Base-by-base conservation (phyloP, 495 filamentous ascomycete species). In the Schizothecium vesticola region DNA sequence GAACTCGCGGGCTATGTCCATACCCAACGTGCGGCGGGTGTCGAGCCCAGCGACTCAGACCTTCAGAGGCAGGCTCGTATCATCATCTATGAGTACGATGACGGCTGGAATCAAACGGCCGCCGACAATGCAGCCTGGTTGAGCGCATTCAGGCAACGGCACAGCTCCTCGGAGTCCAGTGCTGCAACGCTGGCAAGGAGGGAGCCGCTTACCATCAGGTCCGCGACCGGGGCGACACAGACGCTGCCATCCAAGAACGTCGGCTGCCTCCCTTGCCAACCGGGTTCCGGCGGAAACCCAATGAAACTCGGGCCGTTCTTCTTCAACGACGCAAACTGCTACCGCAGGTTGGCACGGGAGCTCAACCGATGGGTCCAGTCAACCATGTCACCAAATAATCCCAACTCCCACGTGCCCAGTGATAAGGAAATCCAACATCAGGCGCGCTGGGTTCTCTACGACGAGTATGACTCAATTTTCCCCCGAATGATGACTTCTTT, bases 71-170 rank as follows among this genome's bases (percentile, higher is more conserved):
- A 90, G 73, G 89, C 83, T 9, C 87, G 90, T 63, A 78, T 85
- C 28, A 85, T 89, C 66, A 85, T 91, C 67, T 91, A 89, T 74
- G 86, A 85, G 21, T 81, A 75, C 59, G 86, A 89, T 65, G 90
- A 91, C 69, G 81, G 82, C 22, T 92, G 88, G 88, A 91, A 91
- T 66, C 89, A 90, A 74, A 91, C 89, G 0, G 87, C 85, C 23
- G 86, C 89, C 8, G 90, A 92, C 70, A 88, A 92, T 66, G 78
- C 80, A 3, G 74, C 83, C 1, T 90, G 88, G 86, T 79, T 92
- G 9, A 71, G 75, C 22, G 72, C 76, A 7, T 86, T 87, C 66
- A 79, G 77, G 59, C 60, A 76, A 61, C 75, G 79, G 43, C 78
- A 85, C 60, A 61, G 71, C 28, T 68, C 65, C 23, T 19, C 59